These are phyloP conservation scores for Solanum chilense DNA, from an alignment of 257 asterid species.

Conservation along the genomic window DNA sequence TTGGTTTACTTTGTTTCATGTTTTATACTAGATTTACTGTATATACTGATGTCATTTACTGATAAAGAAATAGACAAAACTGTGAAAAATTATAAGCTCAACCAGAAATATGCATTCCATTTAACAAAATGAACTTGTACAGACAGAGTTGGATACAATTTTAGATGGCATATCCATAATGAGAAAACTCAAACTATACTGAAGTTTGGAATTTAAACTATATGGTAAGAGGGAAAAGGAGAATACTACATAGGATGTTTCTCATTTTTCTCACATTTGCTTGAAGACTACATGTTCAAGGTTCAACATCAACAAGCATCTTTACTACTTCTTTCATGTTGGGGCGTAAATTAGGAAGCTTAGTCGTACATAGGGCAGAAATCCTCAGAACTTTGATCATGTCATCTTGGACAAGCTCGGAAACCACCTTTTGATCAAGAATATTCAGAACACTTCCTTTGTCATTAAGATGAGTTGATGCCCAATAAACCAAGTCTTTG, in stretches of 20 bases:
- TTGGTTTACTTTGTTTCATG: not conserved
- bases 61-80: not conserved
- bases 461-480: not conserved
- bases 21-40: not conserved
- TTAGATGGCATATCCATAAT: not conserved
- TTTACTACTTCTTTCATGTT: conserved; percentile 3
- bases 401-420: not conserved
- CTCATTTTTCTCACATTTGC: conserved; percentile 14
- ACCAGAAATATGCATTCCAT: not conserved
- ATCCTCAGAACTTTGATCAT: not conserved
- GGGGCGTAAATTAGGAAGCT: conserved; percentile 2
- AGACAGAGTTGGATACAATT: not conserved
- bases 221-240: not conserved
- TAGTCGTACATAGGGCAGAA: conserved; percentile 2
- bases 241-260: conserved; percentile 13
- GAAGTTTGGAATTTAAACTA: not conserved
- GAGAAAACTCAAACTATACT: not conserved
- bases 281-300: conserved; percentile 20
- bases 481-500: conserved; percentile 5
- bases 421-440: not conserved
- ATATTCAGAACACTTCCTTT: not conserved
- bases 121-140: not conserved
- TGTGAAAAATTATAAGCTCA: not conserved
- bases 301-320: conserved; percentile 1
- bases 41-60: not conserved